Evolutionary conservation across 2,329 filamentous ascomycete species (phyloP).

Genomic region (Capronia americana): DNA sequence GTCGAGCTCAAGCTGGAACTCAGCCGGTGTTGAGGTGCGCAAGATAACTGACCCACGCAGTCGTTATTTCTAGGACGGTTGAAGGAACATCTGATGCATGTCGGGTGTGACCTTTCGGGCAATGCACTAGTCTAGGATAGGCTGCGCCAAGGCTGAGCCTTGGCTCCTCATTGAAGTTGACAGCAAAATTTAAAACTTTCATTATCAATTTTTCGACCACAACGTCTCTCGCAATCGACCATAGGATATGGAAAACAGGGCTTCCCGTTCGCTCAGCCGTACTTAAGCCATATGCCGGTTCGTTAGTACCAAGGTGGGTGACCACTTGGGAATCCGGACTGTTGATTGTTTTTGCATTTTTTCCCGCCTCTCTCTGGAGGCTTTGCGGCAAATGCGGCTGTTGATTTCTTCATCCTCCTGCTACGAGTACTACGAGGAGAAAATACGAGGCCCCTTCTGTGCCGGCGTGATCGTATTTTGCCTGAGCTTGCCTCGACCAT

Average conservation of each 20-base stretch:
- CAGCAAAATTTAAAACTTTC: background rate
- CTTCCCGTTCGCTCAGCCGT: slow-evolving; percentile 18
- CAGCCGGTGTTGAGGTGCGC: background rate
- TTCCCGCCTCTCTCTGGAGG: background rate
- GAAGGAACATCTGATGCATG: background rate
- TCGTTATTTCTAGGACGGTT: background rate
- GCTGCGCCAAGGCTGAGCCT: too few species aligned
- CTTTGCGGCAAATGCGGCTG: background rate
- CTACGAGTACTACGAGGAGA: too few species aligned
- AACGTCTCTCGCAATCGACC: slow-evolving; percentile 3
- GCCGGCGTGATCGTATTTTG: background rate
- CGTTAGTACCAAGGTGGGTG: slow-evolving; percentile 7
- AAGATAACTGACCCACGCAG: background rate
- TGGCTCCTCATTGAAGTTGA: background rate
- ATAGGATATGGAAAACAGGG: slow-evolving; percentile 16
- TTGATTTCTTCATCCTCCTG: background rate
- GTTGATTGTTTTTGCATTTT: slow-evolving; percentile 12
- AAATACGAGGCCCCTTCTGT: background rate
- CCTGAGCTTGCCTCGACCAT: background rate
- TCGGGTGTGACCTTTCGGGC: background rate
- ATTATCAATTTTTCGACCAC: background rate
- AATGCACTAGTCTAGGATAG: too few species aligned
- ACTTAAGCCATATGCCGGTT: slow-evolving; percentile 15
- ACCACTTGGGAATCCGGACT: slow-evolving; percentile 7
- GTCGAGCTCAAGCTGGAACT: background rate